These are phyloP conservation scores for Fraxinus greggii DNA, from an alignment of 305 asterid species.

Conservation along the genomic window DNA sequence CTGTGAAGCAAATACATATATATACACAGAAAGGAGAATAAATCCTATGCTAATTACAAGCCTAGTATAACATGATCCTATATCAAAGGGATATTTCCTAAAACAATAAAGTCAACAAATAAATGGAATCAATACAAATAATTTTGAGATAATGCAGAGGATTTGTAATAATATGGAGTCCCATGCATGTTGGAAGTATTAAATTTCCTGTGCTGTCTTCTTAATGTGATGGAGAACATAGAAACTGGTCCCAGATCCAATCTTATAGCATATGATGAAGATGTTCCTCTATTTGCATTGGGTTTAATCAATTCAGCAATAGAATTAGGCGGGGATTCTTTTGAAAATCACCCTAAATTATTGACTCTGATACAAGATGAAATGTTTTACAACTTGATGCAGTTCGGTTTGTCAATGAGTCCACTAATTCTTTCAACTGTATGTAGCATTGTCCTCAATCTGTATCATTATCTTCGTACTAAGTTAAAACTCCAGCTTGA, in stretches of 20 bases:
- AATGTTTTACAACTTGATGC: conserved; percentile 77
- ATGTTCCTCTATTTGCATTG: conserved; percentile 88
- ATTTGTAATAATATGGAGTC: conserved; percentile 78
- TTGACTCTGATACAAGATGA: conserved; percentile 84
- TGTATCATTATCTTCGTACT: conserved; percentile 76
- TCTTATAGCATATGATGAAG: conserved; percentile 88
- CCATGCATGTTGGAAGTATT: conserved; percentile 94
- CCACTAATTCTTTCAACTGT: conserved; percentile 89
- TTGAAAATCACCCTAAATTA: conserved; percentile 69
- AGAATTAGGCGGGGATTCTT: conserved; percentile 78
- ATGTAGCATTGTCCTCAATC: conserved; percentile 85
- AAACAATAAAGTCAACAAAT: too few species aligned
- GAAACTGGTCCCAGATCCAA: conserved; percentile 71
- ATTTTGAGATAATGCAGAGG: too few species aligned
- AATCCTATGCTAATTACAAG: too few species aligned
- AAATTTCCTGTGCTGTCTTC: conserved; percentile 84
- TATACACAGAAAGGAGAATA: too few species aligned
- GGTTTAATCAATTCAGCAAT: conserved; percentile 87
- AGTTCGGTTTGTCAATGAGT: conserved; percentile 88
- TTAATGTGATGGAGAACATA: conserved; percentile 72
- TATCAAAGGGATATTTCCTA: too few species aligned
- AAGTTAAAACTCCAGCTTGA: conserved; percentile 82
- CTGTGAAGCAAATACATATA: too few species aligned
- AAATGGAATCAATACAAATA: too few species aligned
- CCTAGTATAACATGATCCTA: too few species aligned